phyloP scores from a whole-genome alignment of 768 basidiomycete species.

The Lentinula edodes region DNA sequence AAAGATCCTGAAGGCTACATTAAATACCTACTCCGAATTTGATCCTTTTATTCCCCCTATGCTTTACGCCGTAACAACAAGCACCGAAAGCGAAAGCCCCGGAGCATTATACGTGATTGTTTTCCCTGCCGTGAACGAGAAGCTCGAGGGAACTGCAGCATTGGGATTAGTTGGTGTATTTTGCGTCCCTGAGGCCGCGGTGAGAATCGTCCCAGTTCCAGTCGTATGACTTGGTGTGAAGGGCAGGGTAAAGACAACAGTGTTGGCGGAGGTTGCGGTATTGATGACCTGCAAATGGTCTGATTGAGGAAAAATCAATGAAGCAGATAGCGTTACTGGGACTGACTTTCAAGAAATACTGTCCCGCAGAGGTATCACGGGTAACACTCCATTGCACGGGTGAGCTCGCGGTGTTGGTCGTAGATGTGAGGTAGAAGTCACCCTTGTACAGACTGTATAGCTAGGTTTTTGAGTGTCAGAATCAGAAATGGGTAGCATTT shows the following conservation, averaged over 20 bases:
- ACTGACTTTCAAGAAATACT: constrained; percentile 24
- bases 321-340: background rate
- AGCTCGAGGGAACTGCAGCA: constrained; percentile 39
- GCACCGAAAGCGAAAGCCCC: constrained; percentile 18
- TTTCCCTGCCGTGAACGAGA: constrained; percentile 39
- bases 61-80: background rate
- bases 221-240: constrained; percentile 44
- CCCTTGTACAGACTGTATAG: constrained; percentile 61
- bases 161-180: constrained; percentile 53
- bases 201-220: constrained; percentile 37
- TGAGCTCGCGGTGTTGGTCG: constrained; percentile 40
- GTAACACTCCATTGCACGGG: constrained; percentile 61
- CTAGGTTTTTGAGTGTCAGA: constrained; percentile 21
- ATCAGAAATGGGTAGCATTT: no score
- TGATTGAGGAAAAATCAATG: background rate
- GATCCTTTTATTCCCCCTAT: no score
- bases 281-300: constrained; percentile 44
- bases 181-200: constrained; percentile 42
- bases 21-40: no score
- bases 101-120: constrained; percentile 53
- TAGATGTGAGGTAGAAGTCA: constrained; percentile 59
- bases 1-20: no score
- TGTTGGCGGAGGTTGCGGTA: constrained; percentile 32
- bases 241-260: constrained; percentile 49
- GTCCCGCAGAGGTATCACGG: constrained; percentile 23